Base-by-base conservation (phyloP, 768 basidiomycete genomes). In the Podaxis rugospora region DNA sequence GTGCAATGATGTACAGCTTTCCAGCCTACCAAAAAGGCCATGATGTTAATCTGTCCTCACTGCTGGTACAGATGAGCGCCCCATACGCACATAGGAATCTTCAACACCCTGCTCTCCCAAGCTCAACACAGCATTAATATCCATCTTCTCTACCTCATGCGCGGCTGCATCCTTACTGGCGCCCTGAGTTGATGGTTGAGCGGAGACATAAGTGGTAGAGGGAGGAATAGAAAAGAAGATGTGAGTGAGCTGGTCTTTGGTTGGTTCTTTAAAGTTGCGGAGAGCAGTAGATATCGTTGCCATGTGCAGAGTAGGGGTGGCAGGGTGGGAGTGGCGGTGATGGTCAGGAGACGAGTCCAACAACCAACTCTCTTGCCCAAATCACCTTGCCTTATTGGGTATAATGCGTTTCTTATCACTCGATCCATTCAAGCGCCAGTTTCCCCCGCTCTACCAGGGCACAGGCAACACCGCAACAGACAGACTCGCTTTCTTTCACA, bases 201-300 rank as follows among this genome's bases (percentile, higher is more conserved):
- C 13, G 2, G n/a, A 23, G 47, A 37, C 32, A 32, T 32, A n/a
- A 16, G 47, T 37, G 5, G 56, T 37, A 16, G 68, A 69, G 44
- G 85, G 76, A 21, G 92, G 92, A 51, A 94, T 77, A 21, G 93
- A 91, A 78, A 95, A 96, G 84, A 89, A 95, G 63, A 90, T 83
- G 61, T 93, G 79, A 7, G 88, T 87, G 52, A 88, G 76, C 72
- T 96, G 88, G 58, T 96, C 94, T 74, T 87, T 93, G 5, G 90
- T 88, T 50, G 93, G 93, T 74, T 96, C 94, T 78, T 91, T 92
- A 82, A 95, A 94, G 69, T 91, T 84, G 58, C 94, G 86, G 49
- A 97, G 84, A 64, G 94, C 91, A 23, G 91, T 90, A 51, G 89
- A 91, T 69, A 93, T 93, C 55, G 86, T 89, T 40, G 90, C 79